These are phyloP conservation scores for Psilocybe sp. DNA, from an alignment of 768 basidiomycete species.

Conservation along the genomic window DNA sequence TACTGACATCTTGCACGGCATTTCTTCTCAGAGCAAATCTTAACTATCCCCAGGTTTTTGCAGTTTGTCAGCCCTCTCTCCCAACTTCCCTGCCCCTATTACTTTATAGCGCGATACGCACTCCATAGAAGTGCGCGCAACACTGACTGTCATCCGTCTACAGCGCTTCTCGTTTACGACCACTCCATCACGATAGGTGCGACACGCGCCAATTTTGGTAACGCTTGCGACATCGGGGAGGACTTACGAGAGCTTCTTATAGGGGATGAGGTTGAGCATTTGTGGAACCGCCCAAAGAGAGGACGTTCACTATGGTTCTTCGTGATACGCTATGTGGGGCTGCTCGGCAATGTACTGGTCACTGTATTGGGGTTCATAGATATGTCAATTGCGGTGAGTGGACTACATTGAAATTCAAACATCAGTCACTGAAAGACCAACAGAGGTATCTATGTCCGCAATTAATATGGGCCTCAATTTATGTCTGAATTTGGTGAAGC, in stretches of 20 bases:
- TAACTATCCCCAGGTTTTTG: slow-evolving; percentile 29
- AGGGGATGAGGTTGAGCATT: slow-evolving; percentile 38
- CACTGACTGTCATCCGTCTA: background rate
- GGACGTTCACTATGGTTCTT: slow-evolving; percentile 43
- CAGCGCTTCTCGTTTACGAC: slow-evolving; percentile 38
- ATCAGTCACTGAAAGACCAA: slow-evolving; percentile 7
- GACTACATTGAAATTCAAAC: slow-evolving; percentile 4
- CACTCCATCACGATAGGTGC: slow-evolving; percentile 35
- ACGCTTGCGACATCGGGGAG: background rate
- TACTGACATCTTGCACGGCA: background rate
- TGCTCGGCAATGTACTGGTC: slow-evolving; percentile 36
- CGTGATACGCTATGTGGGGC: slow-evolving; percentile 46
- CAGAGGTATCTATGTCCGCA: slow-evolving; percentile 8
- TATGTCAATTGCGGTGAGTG: slow-evolving; percentile 21
- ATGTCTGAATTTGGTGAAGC: slow-evolving; percentile 20
- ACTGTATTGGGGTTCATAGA: slow-evolving; percentile 26
- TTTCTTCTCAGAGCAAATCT: slow-evolving; percentile 17
- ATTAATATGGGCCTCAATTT: background rate
- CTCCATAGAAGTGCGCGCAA: background rate
- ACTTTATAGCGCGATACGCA: too few species aligned
- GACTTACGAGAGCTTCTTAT: background rate
- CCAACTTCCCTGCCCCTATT: too few species aligned
- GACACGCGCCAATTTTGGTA: background rate
- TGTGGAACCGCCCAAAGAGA: slow-evolving; percentile 43
- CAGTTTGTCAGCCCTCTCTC: slow-evolving; percentile 25